Evolutionary conservation across 192 early-diverging fungal species (phyloP).

Genomic region (Powellomyces hirtus): DNA sequence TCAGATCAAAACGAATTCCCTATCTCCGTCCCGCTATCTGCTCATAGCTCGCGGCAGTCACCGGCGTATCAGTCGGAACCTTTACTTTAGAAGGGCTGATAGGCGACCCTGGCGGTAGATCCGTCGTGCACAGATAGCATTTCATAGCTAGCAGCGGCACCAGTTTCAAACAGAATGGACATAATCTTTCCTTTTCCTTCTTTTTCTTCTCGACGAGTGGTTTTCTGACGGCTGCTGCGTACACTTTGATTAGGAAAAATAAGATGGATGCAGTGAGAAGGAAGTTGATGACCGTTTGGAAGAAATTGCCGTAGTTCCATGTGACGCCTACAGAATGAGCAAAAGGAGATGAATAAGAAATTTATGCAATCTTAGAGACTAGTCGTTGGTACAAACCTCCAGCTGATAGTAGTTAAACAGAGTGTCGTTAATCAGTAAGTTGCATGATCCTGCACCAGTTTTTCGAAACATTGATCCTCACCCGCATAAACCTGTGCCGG

Average conservation of each 20-base stretch:
- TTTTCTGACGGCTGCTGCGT: neutral
- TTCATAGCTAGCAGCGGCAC: neutral
- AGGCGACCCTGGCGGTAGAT: neutral
- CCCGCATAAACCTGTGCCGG: conserved; percentile 3
- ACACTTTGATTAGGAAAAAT: conserved; percentile 49
- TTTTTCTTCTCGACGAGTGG: conserved; percentile 2
- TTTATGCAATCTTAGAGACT: too few relatives aligned
- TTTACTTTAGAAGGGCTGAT: neutral
- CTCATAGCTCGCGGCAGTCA: too few relatives aligned
- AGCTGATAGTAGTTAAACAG: too few relatives aligned
- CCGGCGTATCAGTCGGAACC: neutral
- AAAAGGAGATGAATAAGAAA: too few relatives aligned
- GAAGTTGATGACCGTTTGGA: conserved; percentile 58
- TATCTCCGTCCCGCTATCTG: too few relatives aligned
- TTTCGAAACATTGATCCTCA: too few relatives aligned
- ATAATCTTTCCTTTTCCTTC: conserved; percentile 1
- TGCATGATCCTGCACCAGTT: neutral
- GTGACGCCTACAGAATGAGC: conserved; percentile 50
- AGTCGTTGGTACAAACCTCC: too few relatives aligned
- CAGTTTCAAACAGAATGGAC: conserved; percentile 17
- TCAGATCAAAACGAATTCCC: too few relatives aligned
- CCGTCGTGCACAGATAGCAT: neutral
- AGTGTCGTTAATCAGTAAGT: neutral
- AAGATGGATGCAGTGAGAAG: conserved; percentile 43
- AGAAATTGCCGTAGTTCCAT: conserved; percentile 53